Base-by-base conservation (phyloP, 805 yeast species). In the Yueomyces sinensis region DNA sequence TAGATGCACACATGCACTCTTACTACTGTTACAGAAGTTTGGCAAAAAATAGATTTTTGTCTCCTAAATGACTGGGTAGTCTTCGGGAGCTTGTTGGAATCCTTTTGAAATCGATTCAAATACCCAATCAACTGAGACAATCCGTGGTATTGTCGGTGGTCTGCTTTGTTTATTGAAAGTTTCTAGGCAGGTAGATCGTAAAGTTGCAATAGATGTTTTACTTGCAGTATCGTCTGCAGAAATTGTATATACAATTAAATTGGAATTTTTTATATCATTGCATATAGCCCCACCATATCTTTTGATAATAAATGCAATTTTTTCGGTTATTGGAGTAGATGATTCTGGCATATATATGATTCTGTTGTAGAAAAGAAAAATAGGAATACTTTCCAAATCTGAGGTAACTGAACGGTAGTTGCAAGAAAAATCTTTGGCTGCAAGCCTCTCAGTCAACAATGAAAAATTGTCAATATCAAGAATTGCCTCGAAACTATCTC, bases 401-500 rank as follows among this genome's bases (percentile, higher is more conserved):
- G 11, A 9, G 5, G 16, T 28, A 19, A 27, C 16, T 14, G 19
- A 9, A 5, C n/a, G 14, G 7, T 11, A 4, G 9, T n/a, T n/a
- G n/a, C n/a, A n/a, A n/a, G n/a, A 68, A 22, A 22, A 22, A 22
- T 22, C 7, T 22, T 22, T 7, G 24, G 7, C 7, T 22, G 11
- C 9, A 22, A 11, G 7, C 24, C 24, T 7, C 24, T 22, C 24
- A 7, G 7, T 22, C 24, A 22, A 7, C 24, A n/a, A n/a, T n/a
- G n/a, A n/a, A n/a, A n/a, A n/a, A n/a, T n/a, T n/a, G n/a, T n/a
- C n/a, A n/a, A n/a, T n/a, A n/a, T 29, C 29, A 11, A 37, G 14
- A 9, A 5, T 34, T 9, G 38, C 36, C 20, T 37, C 56, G 40
- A 59, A 72, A 39, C 91, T 75, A 49, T 79, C 83, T 0, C 86